Percentiles rank a stretch among this genome's conserved stretches.
phyloP scores from a whole-genome alignment of 495 filamentous ascomycete genomes.

The Talaromyces liani region DNA sequence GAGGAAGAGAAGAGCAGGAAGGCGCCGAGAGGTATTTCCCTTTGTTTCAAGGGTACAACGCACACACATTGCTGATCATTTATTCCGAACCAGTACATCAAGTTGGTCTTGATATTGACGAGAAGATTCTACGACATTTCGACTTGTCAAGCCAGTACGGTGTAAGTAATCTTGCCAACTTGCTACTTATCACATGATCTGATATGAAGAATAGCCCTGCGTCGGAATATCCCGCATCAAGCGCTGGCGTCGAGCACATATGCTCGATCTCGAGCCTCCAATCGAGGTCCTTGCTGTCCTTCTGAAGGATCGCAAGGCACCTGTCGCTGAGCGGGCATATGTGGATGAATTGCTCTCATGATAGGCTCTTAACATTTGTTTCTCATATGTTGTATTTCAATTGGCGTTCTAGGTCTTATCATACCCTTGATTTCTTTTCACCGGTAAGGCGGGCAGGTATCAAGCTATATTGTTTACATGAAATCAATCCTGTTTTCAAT shows the following conservation, averaged over 20 bases:
- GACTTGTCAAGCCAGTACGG: constrained; percentile 86
- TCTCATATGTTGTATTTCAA: background rate
- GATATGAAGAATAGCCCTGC: constrained; percentile 56
- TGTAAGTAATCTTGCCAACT: constrained; percentile 45
- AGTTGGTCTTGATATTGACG: constrained; percentile 57
- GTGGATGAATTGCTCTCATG: constrained; percentile 71
- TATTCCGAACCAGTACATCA: constrained; percentile 55
- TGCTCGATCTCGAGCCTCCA: constrained; percentile 73
- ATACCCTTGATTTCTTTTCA: background rate
- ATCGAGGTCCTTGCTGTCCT: constrained; percentile 87
- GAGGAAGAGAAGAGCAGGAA: constrained; percentile 52
- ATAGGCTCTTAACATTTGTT: background rate
- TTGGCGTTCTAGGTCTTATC: background rate
- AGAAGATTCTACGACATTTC: constrained; percentile 84
- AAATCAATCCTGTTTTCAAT: background rate
- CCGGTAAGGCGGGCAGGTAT: background rate
- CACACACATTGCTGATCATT: background rate
- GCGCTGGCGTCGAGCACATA: constrained; percentile 82
- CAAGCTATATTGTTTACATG: background rate
- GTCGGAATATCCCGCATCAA: constrained; percentile 75
- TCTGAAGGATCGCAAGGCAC: constrained; percentile 57
- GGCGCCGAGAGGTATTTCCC: constrained; percentile 25
- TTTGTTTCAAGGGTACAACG: background rate
- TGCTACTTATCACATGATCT: constrained; percentile 7
- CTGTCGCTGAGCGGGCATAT: constrained; percentile 53